Percentiles rank a stretch among this genome's conserved stretches.
Evolutionary conservation across 2,329 filamentous ascomycete genomes (phyloP).

Genomic region (Cercospora brassicicola): DNA sequence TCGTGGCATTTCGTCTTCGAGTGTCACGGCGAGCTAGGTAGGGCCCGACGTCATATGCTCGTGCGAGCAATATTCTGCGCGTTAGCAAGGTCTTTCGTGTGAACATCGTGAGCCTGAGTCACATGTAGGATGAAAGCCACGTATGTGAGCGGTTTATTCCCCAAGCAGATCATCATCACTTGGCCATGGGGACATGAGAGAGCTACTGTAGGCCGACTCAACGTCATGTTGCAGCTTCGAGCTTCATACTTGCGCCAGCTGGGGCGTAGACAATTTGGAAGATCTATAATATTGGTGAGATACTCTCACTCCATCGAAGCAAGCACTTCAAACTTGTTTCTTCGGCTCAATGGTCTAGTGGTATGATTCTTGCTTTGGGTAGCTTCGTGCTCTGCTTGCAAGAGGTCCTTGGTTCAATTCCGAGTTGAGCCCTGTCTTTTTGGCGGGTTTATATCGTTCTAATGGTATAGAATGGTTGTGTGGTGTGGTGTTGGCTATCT

Average conservation of each 20-base stretch:
- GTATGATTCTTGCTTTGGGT: conserved; percentile 24
- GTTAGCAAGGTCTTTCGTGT: neutral
- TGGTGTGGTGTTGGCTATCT: neutral
- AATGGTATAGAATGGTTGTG: neutral
- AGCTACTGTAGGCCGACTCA: neutral
- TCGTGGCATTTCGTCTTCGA: conserved; percentile 8
- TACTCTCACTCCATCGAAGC: no score
- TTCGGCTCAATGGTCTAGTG: neutral
- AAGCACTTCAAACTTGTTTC: neutral
- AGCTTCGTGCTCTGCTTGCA: conserved; percentile 1
- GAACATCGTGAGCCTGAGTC: neutral
- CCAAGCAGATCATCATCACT: neutral
- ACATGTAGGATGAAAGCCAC: neutral
- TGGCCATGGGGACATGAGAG: neutral
- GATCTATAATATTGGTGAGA: neutral
- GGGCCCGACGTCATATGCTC: neutral
- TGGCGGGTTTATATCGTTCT: neutral
- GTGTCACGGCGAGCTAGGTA: neutral
- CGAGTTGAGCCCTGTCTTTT: conserved; percentile 7
- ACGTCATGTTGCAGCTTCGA: neutral
- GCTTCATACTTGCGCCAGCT: neutral
- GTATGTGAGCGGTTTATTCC: neutral
- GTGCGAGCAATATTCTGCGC: neutral
- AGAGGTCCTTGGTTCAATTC: conserved; percentile 19
- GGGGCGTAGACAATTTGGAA: neutral